Conservation (phyloP, 2,329 filamentous ascomycete species). For the Microcera coccophila region DNA sequence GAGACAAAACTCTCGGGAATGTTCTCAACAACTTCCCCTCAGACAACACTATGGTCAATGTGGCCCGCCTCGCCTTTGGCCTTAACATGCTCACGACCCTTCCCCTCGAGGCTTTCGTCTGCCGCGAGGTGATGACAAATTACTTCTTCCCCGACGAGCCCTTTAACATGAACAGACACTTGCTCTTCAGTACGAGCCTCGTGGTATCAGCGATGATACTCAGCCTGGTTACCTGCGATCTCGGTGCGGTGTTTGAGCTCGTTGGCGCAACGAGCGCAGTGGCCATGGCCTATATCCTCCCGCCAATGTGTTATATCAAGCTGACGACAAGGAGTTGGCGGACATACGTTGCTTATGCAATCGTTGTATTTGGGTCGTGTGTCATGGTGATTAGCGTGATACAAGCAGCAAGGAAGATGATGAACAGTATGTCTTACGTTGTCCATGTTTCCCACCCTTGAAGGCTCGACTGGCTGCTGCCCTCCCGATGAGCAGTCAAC, state of each 20-base stretch:
- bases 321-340: conserved; percentile 73
- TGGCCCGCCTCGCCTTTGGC: conserved; percentile 91
- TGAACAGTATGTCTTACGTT: conserved; percentile 46
- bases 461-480: too few relatives aligned
- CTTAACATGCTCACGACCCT: conserved; percentile 98
- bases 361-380: conserved; percentile 71
- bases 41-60: conserved; percentile 88
- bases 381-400: conserved; percentile 81
- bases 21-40: conserved; percentile 96
- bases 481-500: not conserved
- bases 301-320: conserved; percentile 92
- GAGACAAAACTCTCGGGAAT: conserved; percentile 86
- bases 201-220: conserved; percentile 75
- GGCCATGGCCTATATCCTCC: conserved; percentile 90
- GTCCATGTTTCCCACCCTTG: too few relatives aligned
- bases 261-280: conserved; percentile 94
- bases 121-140: conserved; percentile 90
- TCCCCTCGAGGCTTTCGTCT: conserved; percentile 95
- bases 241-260: conserved; percentile 91
- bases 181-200: conserved; percentile 79
- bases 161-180: conserved; percentile 78
- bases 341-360: conserved; percentile 66
- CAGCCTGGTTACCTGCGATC: conserved; percentile 82
- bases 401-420: conserved; percentile 67
- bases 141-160: conserved; percentile 69